These are phyloP conservation scores for Tolypocladium inflatum DNA, from an alignment of 2,329 filamentous ascomycete species.

Conservation along the genomic window DNA sequence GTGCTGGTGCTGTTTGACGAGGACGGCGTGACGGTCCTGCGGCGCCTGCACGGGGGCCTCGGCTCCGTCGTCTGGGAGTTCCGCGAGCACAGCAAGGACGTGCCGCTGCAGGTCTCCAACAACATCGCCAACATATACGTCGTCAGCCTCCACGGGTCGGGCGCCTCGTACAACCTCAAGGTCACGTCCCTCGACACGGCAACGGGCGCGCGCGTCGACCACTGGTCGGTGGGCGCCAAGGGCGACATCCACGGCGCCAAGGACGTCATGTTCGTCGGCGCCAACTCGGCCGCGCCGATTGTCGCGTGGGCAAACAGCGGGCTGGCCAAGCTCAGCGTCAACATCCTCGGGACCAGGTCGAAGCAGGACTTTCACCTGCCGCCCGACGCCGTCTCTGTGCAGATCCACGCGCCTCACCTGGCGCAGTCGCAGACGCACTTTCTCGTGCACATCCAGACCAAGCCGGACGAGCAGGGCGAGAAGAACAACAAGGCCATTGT, in stretches of 20 bases:
- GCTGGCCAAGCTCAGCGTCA: conserved; percentile 56
- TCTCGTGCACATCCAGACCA: conserved; percentile 70
- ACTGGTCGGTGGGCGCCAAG: conserved; percentile 64
- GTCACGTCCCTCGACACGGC: conserved; percentile 63
- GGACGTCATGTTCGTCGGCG: conserved; percentile 65
- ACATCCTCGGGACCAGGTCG: conserved; percentile 54
- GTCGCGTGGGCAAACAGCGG: conserved; percentile 64
- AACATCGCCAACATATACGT: conserved; percentile 65
- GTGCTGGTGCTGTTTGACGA: conserved; percentile 60
- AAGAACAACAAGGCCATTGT: conserved; percentile 69
- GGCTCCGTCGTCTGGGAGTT: conserved; percentile 75
- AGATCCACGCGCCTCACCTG: conserved; percentile 66
- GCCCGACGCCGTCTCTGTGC: conserved; percentile 37
- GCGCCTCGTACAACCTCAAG: conserved; percentile 66
- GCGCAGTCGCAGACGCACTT: conserved; percentile 71
- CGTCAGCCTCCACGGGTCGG: conserved; percentile 61
- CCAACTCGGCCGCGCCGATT: conserved; percentile 65
- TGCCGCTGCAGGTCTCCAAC: conserved; percentile 66
- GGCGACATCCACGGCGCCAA: conserved; percentile 56
- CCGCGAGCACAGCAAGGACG: conserved; percentile 56
- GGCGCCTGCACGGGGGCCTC: conserved; percentile 61
- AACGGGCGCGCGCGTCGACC: conserved; percentile 62
- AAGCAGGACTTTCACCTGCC: conserved; percentile 45
- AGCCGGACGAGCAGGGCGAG: conserved; percentile 23
- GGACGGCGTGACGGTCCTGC: conserved; percentile 47